These are phyloP conservation scores for Coemansia sp. DNA, from an alignment of 192 early-diverging fungal genomes.

Conservation along the genomic window DNA sequence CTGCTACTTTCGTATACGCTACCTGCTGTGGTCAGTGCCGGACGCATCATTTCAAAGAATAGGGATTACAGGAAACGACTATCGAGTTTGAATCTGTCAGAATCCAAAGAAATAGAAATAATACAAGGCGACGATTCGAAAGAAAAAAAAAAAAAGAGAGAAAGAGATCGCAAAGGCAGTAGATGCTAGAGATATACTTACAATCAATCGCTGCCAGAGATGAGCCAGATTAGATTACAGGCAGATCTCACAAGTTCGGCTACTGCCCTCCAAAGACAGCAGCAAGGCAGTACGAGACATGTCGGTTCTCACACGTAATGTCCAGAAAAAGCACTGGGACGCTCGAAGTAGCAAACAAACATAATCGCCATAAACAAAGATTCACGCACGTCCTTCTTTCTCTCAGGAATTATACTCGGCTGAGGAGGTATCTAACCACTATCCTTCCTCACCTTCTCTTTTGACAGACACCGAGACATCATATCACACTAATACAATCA, in stretches of 20 bases:
- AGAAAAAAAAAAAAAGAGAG: not conserved
- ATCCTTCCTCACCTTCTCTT: not conserved
- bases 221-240: not conserved
- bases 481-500: not conserved
- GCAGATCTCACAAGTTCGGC: not conserved
- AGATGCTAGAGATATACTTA: not conserved
- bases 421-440: too few relatives aligned
- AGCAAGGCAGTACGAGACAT: not conserved
- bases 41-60: slow-evolving; percentile 19
- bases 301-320: slow-evolving; percentile 1
- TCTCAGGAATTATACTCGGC: too few relatives aligned
- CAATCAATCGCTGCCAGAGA: not conserved
- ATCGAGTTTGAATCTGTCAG: not conserved
- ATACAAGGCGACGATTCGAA: not conserved
- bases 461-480: too few relatives aligned
- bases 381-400: not conserved
- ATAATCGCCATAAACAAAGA: slow-evolving; percentile 5
- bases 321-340: not conserved
- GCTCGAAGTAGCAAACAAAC: slow-evolving; percentile 5
- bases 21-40: slow-evolving; percentile 10
- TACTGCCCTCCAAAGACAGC: not conserved
- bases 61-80: not conserved
- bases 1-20: slow-evolving; percentile 29
- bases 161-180: not conserved
- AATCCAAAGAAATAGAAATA: not conserved